Conservation (phyloP, 495 filamentous ascomycete genomes). For the Penicillium riverlandense region DNA sequence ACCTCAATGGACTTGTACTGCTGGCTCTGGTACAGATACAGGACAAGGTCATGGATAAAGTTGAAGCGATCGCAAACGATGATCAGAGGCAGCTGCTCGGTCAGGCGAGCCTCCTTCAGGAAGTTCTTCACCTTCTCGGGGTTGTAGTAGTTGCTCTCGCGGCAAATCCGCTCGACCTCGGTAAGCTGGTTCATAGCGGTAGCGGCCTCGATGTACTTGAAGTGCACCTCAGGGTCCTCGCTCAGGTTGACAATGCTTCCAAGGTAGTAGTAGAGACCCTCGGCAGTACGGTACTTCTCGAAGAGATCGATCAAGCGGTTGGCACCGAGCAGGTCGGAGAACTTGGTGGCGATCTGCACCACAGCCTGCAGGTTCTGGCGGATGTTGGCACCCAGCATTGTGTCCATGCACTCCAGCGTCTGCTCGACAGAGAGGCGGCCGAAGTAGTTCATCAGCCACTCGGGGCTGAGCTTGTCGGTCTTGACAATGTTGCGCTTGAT, state of each 20-base stretch:
- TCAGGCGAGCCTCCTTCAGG: conserved; percentile 89
- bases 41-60: conserved; percentile 92
- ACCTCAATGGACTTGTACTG: conserved; percentile 99
- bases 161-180: conserved; percentile 95
- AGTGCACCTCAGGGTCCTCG: conserved; percentile 90
- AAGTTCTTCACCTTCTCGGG: conserved; percentile 99
- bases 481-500: conserved; percentile 85
- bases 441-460: conserved; percentile 90
- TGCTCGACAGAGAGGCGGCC: conserved; percentile 91
- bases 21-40: conserved; percentile 98
- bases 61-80: conserved; percentile 99
- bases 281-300: conserved; percentile 92
- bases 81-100: conserved; percentile 91
- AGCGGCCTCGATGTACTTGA: conserved; percentile 99
- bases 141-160: conserved; percentile 92
- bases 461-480: conserved; percentile 72
- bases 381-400: conserved; percentile 93
- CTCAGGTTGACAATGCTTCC: conserved; percentile 96
- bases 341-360: conserved; percentile 93
- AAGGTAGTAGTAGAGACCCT: conserved; percentile 97
- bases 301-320: conserved; percentile 84
- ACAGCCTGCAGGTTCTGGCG: conserved; percentile 93
- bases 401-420: conserved; percentile 86
- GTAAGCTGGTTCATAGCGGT: conserved; percentile 85
- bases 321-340: conserved; percentile 93